Base-by-base conservation (phyloP, 2,329 filamentous ascomycete genomes). In the Phaeosphaeriaceae sp. region DNA sequence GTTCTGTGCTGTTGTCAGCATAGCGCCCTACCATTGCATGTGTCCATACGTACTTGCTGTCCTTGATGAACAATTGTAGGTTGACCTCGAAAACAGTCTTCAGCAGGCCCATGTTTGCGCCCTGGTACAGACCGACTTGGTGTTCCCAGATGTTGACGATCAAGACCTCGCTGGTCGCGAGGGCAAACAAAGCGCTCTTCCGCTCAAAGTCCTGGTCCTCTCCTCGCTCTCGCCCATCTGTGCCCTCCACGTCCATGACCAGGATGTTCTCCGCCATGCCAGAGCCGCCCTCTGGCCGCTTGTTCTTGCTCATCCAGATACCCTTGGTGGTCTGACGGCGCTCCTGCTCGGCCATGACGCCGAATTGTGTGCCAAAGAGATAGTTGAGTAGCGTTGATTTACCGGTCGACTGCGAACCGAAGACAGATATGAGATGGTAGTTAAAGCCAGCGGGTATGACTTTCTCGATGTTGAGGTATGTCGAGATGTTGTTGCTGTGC, bases 11-110 rank as follows among this genome's bases (percentile, higher is more conserved):
- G 58, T 19, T 58, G 69, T 76, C 57, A 74, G 68, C 56, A 60
- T 31, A 17, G n/a, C 46, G 7, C 24, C 41, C 24, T 17, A 9
- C 2, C 15, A 48, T 21, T 5, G 20, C 20, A 9, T n/a, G n/a
- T 10, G 6, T 2, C 15, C 19, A 51, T 41, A 82, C 88, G 72
- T 85, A 94, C 91, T 92, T 92, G 78, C 89, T 93, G 77, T 97
- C 93, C 82, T 97, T 97, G 69, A 98, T 84, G 80, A 99, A 99
- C 25, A 99, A 84, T 79, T 98, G 94, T 75, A 99, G 78, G 76
- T 99, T 99, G 78, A 99, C 95, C 81, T 99, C 95, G 70, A 99
- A 99, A 3, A 99, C 95, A 0, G 96, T 99, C 85, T 99, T 99
- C 72, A 99, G 83, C 71, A 99, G 81, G 9, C 95, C 95, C 95